A percentile compares a stretch with the other conserved stretches of the same genome.
phyloP scores from a whole-genome alignment of 345 rosid genomes.

The Carallia brachiata region DNA sequence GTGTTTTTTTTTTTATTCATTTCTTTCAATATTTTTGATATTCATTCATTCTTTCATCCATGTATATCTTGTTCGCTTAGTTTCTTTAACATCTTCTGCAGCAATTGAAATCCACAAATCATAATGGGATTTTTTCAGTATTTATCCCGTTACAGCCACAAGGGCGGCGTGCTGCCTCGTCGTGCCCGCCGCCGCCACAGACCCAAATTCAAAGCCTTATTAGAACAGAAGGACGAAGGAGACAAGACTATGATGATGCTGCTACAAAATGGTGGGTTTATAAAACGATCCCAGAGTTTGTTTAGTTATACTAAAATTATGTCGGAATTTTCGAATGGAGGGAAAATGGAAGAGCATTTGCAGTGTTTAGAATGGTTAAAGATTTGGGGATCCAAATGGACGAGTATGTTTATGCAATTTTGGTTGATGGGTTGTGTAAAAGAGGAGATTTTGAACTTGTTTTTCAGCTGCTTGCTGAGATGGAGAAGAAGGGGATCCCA shows the following conservation, averaged over 20 bases:
- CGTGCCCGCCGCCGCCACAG: not conserved
- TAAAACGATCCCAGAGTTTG: slow-evolving; percentile 39
- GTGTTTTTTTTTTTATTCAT: no score
- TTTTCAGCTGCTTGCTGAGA: slow-evolving; percentile 54
- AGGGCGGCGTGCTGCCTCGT: not conserved
- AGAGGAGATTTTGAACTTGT: slow-evolving; percentile 51
- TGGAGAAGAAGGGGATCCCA: slow-evolving; percentile 72
- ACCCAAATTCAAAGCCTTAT: not conserved
- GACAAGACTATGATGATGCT: slow-evolving; percentile 11
- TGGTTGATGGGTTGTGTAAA: slow-evolving; percentile 66
- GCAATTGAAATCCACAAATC: not conserved
- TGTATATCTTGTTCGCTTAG: not conserved
- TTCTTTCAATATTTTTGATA: no score
- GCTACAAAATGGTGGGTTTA: slow-evolving; percentile 30
- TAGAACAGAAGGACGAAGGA: slow-evolving; percentile 25
- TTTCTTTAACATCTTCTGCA: not conserved
- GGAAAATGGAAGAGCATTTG: slow-evolving; percentile 62
- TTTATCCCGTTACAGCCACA: not conserved
- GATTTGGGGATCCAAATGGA: slow-evolving; percentile 51
- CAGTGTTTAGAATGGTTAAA: slow-evolving; percentile 48
- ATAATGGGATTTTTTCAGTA: not conserved
- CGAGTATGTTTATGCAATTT: slow-evolving; percentile 67
- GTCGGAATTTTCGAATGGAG: slow-evolving; percentile 58
- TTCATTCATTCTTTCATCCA: no score
- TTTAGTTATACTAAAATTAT: slow-evolving; percentile 56